These are phyloP conservation scores for Auricularia cornea DNA, from an alignment of 768 basidiomycete species.

Conservation along the genomic window DNA sequence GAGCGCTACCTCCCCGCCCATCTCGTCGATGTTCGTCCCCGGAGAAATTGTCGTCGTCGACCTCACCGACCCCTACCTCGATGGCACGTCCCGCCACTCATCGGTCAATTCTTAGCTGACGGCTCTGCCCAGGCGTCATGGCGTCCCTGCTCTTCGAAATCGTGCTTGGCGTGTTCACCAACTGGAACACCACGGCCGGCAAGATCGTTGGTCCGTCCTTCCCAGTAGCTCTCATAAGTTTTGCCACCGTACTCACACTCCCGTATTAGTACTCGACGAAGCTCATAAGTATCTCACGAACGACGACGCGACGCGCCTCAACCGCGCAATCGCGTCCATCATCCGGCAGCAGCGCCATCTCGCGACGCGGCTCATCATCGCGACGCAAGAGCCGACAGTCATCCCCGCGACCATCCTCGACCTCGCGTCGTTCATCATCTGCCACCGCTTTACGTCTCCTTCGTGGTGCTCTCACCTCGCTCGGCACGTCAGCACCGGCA, in stretches of 20 bases:
- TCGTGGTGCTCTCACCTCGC: conserved; percentile 67
- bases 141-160: conserved; percentile 5
- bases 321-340: conserved; percentile 47
- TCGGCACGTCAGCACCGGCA: conserved; percentile 40
- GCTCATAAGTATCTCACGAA: conserved; percentile 69
- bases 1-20: conserved; percentile 24
- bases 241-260: no score
- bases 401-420: conserved; percentile 61
- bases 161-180: conserved; percentile 2
- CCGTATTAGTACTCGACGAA: conserved; percentile 63
- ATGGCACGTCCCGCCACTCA: no score
- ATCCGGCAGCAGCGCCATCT: conserved; percentile 65
- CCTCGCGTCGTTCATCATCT: conserved; percentile 53
- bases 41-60: conserved; percentile 63
- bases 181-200: background rate
- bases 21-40: conserved; percentile 35
- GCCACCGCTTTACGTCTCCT: conserved; percentile 69
- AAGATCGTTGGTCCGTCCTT: conserved; percentile 1
- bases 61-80: conserved; percentile 66
- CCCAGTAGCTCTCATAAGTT: no score
- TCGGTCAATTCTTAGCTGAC: no score
- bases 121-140: background rate
- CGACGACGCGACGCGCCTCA: conserved; percentile 42
- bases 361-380: conserved; percentile 64
- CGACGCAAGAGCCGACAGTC: conserved; percentile 73